phyloP scores from a whole-genome alignment of 495 filamentous ascomycete genomes.

The Hypoxylon subgilvum region DNA sequence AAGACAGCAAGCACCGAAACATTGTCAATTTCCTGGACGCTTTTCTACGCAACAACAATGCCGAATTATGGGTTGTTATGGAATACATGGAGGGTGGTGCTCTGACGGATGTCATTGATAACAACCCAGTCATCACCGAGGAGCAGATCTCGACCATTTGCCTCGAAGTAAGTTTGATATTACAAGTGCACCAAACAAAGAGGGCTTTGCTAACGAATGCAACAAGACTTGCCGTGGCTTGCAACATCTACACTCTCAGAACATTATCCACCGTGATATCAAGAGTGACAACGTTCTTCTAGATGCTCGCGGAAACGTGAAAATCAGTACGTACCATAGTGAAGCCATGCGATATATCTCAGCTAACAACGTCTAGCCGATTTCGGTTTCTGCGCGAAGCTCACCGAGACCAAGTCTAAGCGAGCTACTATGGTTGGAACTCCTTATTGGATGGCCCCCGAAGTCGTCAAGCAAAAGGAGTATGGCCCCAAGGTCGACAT shows the following conservation, averaged over 20 bases:
- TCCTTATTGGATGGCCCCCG: conserved; percentile 99
- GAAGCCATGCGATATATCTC: not conserved
- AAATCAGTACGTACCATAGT: conserved; percentile 77
- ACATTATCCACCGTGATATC: conserved; percentile 98
- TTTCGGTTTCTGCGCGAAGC: conserved; percentile 98
- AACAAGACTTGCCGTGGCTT: conserved; percentile 94
- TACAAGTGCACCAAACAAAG: no score
- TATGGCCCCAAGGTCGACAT: conserved; percentile 98
- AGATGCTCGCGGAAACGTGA: conserved; percentile 91
- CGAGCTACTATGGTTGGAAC: conserved; percentile 99
- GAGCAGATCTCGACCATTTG: conserved; percentile 98
- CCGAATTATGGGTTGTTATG: conserved; percentile 98
- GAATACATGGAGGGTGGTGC: conserved; percentile 99
- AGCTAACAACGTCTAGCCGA: conserved; percentile 69
- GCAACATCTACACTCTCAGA: conserved; percentile 90
- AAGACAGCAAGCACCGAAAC: conserved; percentile 95
- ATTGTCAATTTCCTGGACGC: conserved; percentile 99
- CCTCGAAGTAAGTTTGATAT: conserved; percentile 89
- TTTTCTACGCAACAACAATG: conserved; percentile 88
- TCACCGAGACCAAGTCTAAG: conserved; percentile 95
- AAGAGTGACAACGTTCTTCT: conserved; percentile 98
- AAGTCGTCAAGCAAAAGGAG: conserved; percentile 98
- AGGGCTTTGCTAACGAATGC: conserved; percentile 45
- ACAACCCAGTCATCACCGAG: conserved; percentile 87
- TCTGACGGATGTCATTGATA: conserved; percentile 97